phyloP scores from a whole-genome alignment of 306 rosid genomes.

The Casuarina cunninghamiana region DNA sequence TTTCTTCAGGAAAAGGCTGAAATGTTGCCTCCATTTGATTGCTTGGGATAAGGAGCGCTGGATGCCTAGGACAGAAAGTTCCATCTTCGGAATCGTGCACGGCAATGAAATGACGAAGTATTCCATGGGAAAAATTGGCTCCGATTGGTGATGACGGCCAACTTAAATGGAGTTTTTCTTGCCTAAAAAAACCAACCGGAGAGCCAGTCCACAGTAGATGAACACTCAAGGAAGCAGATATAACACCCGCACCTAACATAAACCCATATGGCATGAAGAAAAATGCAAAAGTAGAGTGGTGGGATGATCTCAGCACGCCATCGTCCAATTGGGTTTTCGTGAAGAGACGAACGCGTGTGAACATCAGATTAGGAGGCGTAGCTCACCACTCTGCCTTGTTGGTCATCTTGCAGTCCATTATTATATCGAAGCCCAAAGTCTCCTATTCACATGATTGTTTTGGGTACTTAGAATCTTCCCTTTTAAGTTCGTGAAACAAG shows the following conservation, averaged over 20 bases:
- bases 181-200: conserved; percentile 7
- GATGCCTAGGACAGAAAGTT: too few species aligned
- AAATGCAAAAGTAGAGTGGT: too few species aligned
- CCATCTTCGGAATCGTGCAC: too few species aligned
- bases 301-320: conserved; percentile 9
- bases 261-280: conserved; percentile 10
- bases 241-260: conserved; percentile 59
- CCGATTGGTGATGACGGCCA: background rate
- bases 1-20: background rate
- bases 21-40: too few species aligned
- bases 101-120: too few species aligned
- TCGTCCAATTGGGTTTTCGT: conserved; percentile 39
- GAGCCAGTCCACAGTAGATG: conserved; percentile 39
- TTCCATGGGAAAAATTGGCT: background rate
- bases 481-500: too few species aligned
- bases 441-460: background rate
- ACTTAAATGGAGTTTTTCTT: background rate
- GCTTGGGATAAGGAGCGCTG: too few species aligned
- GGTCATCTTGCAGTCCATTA: too few species aligned
- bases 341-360: conserved; percentile 51
- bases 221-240: conserved; percentile 49
- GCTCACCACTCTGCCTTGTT: conserved; percentile 24
- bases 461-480: conserved; percentile 18
- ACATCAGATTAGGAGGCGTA: conserved; percentile 25
- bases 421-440: too few species aligned